phyloP scores from a whole-genome alignment of 2,329 filamentous ascomycete species.

The Fusarium torulosum region DNA sequence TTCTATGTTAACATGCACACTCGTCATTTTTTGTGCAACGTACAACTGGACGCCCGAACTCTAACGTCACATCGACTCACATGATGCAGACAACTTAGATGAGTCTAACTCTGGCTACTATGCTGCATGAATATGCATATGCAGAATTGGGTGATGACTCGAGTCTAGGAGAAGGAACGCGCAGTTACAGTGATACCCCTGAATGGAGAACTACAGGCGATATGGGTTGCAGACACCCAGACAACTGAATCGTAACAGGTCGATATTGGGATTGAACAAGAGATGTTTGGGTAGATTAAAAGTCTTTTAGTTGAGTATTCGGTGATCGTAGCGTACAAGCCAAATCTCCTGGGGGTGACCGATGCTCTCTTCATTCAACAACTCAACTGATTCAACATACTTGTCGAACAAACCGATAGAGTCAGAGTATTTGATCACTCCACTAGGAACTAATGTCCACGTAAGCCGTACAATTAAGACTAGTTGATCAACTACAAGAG shows the following conservation, averaged over 20 bases:
- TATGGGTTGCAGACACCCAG: neutral
- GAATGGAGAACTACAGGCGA: neutral
- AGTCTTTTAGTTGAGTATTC: too few species aligned
- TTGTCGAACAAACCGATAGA: neutral
- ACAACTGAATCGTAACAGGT: too few species aligned
- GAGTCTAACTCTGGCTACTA: too few species aligned
- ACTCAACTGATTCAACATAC: neutral
- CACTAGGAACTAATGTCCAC: neutral
- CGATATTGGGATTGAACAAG: too few species aligned
- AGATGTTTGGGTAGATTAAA: too few species aligned
- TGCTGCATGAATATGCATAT: too few species aligned
- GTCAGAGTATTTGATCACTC: neutral
- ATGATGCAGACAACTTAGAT: too few species aligned
- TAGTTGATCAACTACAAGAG: neutral
- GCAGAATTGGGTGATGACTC: too few species aligned
- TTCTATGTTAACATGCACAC: neutral
- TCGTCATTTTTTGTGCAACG: neutral
- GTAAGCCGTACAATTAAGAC: neutral
- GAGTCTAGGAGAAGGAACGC: too few species aligned
- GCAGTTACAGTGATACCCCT: neutral
- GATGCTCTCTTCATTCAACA: neutral
- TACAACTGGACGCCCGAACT: too few species aligned
- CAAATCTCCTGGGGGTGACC: neutral
- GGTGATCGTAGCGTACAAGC: too few species aligned
- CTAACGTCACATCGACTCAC: too few species aligned